Evolutionary conservation across 2,329 filamentous ascomycete species (phyloP).

Genomic region (Aaosphaeria arxii): DNA sequence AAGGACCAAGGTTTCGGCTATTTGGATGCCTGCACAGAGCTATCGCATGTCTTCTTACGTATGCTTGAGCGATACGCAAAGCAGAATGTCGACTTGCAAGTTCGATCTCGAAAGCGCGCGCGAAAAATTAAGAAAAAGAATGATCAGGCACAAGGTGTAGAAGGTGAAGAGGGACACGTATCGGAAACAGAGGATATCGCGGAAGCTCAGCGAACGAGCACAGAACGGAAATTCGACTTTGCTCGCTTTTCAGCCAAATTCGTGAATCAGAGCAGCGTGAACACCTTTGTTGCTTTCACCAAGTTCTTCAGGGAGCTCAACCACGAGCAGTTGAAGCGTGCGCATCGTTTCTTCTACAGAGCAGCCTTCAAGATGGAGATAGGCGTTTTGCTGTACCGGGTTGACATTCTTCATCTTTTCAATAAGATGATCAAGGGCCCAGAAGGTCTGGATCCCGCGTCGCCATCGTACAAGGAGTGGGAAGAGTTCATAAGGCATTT

Average conservation of each 20-base stretch:
- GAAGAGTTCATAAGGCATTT: conserved; percentile 84
- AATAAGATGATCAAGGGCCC: conserved; percentile 91
- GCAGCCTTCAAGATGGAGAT: conserved; percentile 94
- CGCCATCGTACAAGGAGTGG: conserved; percentile 79
- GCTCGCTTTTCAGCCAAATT: conserved; percentile 78
- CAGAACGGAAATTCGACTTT: conserved; percentile 94
- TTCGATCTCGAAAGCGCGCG: conserved; percentile 74
- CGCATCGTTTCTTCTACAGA: conserved; percentile 91
- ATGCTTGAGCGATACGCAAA: conserved; percentile 93
- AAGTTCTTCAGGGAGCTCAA: conserved; percentile 78
- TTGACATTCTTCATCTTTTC: conserved; percentile 86
- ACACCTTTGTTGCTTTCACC: conserved; percentile 82
- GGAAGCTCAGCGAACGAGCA: conserved; percentile 66
- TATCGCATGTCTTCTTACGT: conserved; percentile 85
- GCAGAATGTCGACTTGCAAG: conserved; percentile 89
- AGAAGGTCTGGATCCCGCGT: conserved; percentile 66
- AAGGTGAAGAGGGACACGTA: conserved; percentile 56
- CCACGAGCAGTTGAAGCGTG: conserved; percentile 78
- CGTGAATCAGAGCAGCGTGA: conserved; percentile 76
- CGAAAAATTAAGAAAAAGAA: conserved; percentile 68
- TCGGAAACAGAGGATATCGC: conserved; percentile 65
- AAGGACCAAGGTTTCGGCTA: conserved; percentile 94
- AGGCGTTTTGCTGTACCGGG: conserved; percentile 80
- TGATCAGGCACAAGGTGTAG: conserved; percentile 45
- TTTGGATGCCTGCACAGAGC: conserved; percentile 85